These are phyloP conservation scores for Microsporum audouinii DNA, from an alignment of 2,329 filamentous ascomycete genomes.

Conservation along the genomic window DNA sequence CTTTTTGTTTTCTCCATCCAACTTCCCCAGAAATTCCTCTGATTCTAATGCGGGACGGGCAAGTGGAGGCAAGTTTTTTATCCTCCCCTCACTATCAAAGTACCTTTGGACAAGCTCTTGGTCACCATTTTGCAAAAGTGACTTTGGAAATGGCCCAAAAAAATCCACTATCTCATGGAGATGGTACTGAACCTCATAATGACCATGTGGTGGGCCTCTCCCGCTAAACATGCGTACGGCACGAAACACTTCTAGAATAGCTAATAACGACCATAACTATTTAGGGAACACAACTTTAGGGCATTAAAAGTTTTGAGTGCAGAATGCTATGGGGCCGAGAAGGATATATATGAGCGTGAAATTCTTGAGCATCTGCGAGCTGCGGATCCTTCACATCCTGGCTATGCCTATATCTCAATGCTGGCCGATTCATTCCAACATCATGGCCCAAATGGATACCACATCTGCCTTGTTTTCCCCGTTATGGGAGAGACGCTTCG, in stretches of 20 bases:
- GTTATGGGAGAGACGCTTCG: conserved; percentile 16
- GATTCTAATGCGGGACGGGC: no score
- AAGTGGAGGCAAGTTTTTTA: no score
- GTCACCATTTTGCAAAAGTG: no score
- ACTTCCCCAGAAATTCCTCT: no score
- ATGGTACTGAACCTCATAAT: conserved; percentile 12
- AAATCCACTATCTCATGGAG: conserved; percentile 10
- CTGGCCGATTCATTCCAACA: conserved; percentile 14
- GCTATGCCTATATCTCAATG: conserved; percentile 7
- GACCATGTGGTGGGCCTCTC: neutral
- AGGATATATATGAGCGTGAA: conserved; percentile 9
- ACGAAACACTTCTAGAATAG: neutral
- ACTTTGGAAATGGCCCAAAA: neutral
- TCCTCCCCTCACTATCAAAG: no score
- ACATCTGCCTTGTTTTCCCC: conserved; percentile 18
- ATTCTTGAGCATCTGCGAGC: conserved; percentile 6
- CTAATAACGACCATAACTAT: neutral
- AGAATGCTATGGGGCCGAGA: conserved; percentile 5
- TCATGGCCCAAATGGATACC: conserved; percentile 18
- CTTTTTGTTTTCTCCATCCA: no score
- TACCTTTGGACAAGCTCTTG: no score
- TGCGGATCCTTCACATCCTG: conserved; percentile 5
- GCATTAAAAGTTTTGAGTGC: conserved; percentile 10
- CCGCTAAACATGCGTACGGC: conserved; percentile 12
- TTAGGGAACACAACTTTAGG: conserved; percentile 2